Conservation (phyloP, 2,329 filamentous ascomycete genomes). For the Alternaria gaisen region DNA sequence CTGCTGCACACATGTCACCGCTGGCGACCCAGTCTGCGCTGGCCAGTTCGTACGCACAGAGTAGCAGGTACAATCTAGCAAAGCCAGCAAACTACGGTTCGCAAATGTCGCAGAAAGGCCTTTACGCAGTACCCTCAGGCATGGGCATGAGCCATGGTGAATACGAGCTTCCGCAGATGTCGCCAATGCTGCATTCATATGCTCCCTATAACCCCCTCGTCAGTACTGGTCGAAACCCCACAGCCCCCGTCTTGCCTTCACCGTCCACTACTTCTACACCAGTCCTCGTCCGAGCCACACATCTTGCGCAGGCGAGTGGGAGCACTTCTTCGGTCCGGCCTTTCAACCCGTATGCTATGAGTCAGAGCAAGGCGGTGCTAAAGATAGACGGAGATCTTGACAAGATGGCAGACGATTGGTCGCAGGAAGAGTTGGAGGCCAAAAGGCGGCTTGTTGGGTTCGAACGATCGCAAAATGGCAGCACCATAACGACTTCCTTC, state of each 20-base stretch:
- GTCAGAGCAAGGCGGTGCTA: conserved; percentile 80
- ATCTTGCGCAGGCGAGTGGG: conserved; percentile 62
- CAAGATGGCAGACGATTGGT: conserved; percentile 85
- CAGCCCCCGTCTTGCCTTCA: conserved; percentile 54
- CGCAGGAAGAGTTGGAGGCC: conserved; percentile 77
- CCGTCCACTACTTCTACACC: conserved; percentile 61
- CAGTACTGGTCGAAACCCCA: conserved; percentile 54
- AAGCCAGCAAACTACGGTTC: conserved; percentile 43
- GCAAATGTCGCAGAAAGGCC: conserved; percentile 47
- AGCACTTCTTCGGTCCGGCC: conserved; percentile 56
- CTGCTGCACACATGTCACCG: conserved; percentile 48
- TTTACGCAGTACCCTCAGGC: conserved; percentile 46
- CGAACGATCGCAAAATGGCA: conserved; percentile 80
- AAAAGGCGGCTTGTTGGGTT: conserved; percentile 90
- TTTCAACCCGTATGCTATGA: conserved; percentile 80
- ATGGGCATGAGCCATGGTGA: conserved; percentile 37
- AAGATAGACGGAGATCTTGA: conserved; percentile 88
- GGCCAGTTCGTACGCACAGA: conserved; percentile 48
- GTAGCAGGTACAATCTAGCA: conserved; percentile 50
- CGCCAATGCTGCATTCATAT: conserved; percentile 49
- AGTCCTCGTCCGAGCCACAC: conserved; percentile 72
- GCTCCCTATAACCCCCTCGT: conserved; percentile 57
- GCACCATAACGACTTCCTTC: conserved; percentile 82
- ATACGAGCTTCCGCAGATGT: conserved; percentile 48
- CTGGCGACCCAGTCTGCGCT: conserved; percentile 49